Evolutionary conservation across 1,284 basidiomycete genomes (phyloP).

Genomic region (Flammula alnicola): DNA sequence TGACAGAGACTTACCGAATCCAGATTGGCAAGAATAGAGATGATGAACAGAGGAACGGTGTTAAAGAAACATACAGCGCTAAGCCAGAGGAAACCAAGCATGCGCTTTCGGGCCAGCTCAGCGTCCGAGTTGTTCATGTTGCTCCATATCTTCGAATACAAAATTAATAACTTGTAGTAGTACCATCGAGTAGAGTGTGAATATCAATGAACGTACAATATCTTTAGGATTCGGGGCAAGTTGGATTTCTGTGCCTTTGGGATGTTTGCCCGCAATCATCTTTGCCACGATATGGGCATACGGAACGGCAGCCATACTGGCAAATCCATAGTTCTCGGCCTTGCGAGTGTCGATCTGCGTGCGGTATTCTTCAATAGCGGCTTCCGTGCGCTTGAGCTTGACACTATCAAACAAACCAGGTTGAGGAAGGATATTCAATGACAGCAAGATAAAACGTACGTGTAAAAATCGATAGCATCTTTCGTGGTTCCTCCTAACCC

Average conservation of each 20-base stretch:
- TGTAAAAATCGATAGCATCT: constrained; percentile 87
- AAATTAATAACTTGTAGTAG: constrained; percentile 7
- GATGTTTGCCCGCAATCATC: constrained; percentile 66
- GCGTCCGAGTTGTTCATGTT: constrained; percentile 80
- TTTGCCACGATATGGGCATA: constrained; percentile 88
- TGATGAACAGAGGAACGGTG: constrained; percentile 84
- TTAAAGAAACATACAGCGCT: constrained; percentile 86
- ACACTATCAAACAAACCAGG: constrained; percentile 55
- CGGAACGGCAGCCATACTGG: constrained; percentile 90
- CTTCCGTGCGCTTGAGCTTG: constrained; percentile 78
- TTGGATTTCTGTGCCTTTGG: constrained; percentile 71
- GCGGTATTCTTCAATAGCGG: constrained; percentile 80
- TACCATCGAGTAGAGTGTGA: too few species aligned
- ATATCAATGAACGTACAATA: constrained; percentile 69
- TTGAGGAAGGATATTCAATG: too few species aligned
- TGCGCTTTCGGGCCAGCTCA: constrained; percentile 68
- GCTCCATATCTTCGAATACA: constrained; percentile 70
- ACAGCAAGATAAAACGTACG: constrained; percentile 52
- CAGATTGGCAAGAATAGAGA: constrained; percentile 84
- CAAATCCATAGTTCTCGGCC: constrained; percentile 91
- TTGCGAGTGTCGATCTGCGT: constrained; percentile 74
- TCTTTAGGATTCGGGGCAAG: constrained; percentile 88
- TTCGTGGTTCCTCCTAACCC: constrained; percentile 77
- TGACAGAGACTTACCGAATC: constrained; percentile 68
- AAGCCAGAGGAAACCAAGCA: constrained; percentile 79